A percentile compares a stretch with the other conserved stretches of the same genome.
Conservation (phyloP, 83 land plant genomes). For the Diphasiastrum complanatum region DNA sequence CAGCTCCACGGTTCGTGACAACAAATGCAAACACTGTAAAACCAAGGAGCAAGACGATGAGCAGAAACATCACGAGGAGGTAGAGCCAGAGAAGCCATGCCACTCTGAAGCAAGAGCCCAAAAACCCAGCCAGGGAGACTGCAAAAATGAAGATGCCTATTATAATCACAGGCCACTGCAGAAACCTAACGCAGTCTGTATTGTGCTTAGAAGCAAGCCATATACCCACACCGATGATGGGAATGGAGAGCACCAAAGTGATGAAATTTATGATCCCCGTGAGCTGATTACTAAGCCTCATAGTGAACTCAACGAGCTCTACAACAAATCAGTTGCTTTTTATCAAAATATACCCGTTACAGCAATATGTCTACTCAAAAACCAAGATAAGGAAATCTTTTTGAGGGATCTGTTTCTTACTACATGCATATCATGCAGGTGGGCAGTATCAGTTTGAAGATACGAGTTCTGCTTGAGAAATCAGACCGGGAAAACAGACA, state of each 20-base stretch:
- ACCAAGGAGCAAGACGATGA: conserved; percentile 50
- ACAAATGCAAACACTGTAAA: conserved; percentile 79
- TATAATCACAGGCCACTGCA: conserved; percentile 76
- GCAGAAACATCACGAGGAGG: conserved; percentile 64
- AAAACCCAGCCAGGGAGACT: conserved; percentile 76
- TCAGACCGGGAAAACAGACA: too few relatives aligned
- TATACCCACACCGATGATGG: conserved; percentile 73
- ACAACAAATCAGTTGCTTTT: too few relatives aligned
- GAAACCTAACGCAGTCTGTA: conserved; percentile 62
- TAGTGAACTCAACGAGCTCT: too few relatives aligned
- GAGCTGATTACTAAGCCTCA: conserved; percentile 69
- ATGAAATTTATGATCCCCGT: conserved; percentile 83
- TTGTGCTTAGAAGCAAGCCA: conserved; percentile 70
- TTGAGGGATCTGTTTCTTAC: too few relatives aligned
- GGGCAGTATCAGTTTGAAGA: too few relatives aligned
- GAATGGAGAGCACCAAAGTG: conserved; percentile 65
- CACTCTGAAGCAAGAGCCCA: conserved; percentile 79
- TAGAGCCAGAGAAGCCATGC: conserved; percentile 75
- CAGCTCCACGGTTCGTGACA: conserved; percentile 71
- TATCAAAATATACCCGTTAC: too few relatives aligned
- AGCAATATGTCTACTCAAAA: too few relatives aligned
- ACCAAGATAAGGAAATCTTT: too few relatives aligned
- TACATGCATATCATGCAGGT: too few relatives aligned
- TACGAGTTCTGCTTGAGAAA: too few relatives aligned
- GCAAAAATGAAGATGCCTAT: conserved; percentile 67